A percentile compares a stretch with the other conserved stretches of the same genome.
phyloP scores from a whole-genome alignment of 2,329 filamentous ascomycete species.

The Pyrenochaeta sp. region DNA sequence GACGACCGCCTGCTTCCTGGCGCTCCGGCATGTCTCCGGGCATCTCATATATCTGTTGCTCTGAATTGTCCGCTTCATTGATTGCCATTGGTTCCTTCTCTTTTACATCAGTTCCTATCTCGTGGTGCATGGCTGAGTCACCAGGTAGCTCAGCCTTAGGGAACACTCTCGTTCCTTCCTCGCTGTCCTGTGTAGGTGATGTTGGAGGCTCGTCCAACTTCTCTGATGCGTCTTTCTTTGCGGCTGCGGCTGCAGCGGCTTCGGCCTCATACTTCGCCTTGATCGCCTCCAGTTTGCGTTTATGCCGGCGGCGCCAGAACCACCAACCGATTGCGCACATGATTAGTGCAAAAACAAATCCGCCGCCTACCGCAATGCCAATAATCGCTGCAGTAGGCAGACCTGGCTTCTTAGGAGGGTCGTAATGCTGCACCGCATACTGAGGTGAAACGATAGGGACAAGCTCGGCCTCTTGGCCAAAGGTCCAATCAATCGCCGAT shows the following conservation, averaged over 20 bases:
- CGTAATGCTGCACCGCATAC: slow-evolving; percentile 21
- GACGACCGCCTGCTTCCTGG: slow-evolving; percentile 58
- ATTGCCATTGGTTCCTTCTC: slow-evolving; percentile 25
- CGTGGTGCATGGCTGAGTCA: slow-evolving; percentile 32
- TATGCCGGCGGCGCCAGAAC: slow-evolving; percentile 43
- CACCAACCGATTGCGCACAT: slow-evolving; percentile 43
- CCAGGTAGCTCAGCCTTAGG: slow-evolving; percentile 57
- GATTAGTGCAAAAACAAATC: slow-evolving; percentile 45
- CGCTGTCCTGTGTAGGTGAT: slow-evolving; percentile 30
- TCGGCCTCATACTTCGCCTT: slow-evolving; percentile 37
- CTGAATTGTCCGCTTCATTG: slow-evolving; percentile 48
- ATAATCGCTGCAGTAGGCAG: slow-evolving; percentile 50
- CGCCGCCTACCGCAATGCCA: slow-evolving; percentile 54
- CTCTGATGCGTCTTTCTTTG: slow-evolving; percentile 27
- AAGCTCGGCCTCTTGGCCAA: slow-evolving; percentile 36
- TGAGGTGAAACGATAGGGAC: slow-evolving; percentile 43
- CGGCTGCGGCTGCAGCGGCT: slow-evolving; percentile 26
- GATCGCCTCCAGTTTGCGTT: slow-evolving; percentile 27
- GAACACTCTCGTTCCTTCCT: slow-evolving; percentile 46
- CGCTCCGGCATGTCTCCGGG: slow-evolving; percentile 64
- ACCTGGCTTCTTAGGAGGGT: slow-evolving; percentile 5
- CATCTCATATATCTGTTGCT: slow-evolving; percentile 57
- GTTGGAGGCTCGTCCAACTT: slow-evolving; percentile 33
- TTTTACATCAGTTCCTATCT: slow-evolving; percentile 23
- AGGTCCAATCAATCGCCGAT: slow-evolving; percentile 49